These are phyloP conservation scores for Blastocystis sp. DNA, from an alignment of 352 stramenopile species.

Conservation along the genomic window DNA sequence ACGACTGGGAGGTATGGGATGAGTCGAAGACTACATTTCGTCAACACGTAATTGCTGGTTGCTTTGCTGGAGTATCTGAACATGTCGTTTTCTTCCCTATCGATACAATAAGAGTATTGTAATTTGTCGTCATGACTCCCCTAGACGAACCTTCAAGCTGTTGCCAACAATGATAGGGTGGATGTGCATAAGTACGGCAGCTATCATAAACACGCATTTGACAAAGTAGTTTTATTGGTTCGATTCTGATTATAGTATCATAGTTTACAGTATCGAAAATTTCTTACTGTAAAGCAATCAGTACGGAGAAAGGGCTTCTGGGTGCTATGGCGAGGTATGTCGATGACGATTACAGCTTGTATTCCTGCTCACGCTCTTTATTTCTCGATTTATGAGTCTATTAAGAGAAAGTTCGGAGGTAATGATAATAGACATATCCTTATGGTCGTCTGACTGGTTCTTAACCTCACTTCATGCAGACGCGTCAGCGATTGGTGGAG, in stretches of 20 bases:
- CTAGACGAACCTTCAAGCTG: conserved; percentile 59
- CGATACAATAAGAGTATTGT: conserved; percentile 69
- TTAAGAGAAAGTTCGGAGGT: conserved; percentile 74
- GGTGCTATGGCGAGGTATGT: conserved; percentile 89
- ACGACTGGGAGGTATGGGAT: conserved; percentile 86
- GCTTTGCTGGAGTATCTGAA: conserved; percentile 87
- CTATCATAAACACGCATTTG: neutral
- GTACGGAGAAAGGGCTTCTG: conserved; percentile 63
- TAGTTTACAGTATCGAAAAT: conserved; percentile 34
- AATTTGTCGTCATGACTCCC: neutral
- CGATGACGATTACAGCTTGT: conserved; percentile 92
- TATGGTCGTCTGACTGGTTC: conserved; percentile 68
- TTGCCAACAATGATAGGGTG: neutral
- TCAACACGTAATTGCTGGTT: conserved; percentile 86
- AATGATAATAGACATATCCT: conserved; percentile 66
- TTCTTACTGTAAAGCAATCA: neutral
- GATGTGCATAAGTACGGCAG: neutral
- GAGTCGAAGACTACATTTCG: conserved; percentile 83
- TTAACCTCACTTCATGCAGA: conserved; percentile 61
- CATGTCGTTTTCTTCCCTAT: conserved; percentile 94
- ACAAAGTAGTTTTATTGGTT: conserved; percentile 56
- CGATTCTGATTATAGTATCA: conserved; percentile 38
- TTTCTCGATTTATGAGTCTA: conserved; percentile 83
- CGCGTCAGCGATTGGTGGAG: conserved; percentile 75
- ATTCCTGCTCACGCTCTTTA: conserved; percentile 87